Conservation (phyloP, 805 yeast genomes). For the Candida lessepsii region DNA sequence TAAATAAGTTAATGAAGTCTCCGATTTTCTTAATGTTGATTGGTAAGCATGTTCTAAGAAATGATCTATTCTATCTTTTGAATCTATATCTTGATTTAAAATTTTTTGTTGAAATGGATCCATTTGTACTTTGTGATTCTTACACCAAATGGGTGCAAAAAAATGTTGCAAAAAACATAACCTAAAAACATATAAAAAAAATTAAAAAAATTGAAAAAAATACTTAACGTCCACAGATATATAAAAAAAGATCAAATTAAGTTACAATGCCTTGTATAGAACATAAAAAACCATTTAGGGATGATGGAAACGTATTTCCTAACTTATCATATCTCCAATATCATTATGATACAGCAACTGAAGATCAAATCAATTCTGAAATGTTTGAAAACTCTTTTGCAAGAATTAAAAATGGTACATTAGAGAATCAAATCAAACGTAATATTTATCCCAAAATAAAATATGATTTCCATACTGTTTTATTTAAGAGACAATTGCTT, state of each 20-base stretch:
- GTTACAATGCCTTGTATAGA: slow-evolving; percentile 1
- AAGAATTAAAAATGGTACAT: slow-evolving; percentile 5
- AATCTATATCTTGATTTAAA: slow-evolving; percentile 1
- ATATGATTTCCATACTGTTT: neutral
- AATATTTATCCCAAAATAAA: slow-evolving; percentile 1
- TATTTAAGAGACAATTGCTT: slow-evolving; percentile 12
- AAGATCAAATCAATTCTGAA: slow-evolving; percentile 7
- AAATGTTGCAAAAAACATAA: slow-evolving; percentile 5
- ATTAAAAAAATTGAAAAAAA: neutral
- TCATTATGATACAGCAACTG: slow-evolving; percentile 14
- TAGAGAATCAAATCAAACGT: slow-evolving; percentile 3
- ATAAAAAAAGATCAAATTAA: too few species aligned
- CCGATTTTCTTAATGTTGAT: neutral
- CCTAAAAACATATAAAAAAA: neutral
- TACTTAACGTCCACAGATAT: too few species aligned
- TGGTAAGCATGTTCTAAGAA: slow-evolving; percentile 5
- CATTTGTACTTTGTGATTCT: neutral
- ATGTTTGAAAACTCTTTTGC: slow-evolving; percentile 4
- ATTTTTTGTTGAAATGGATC: slow-evolving; percentile 12
- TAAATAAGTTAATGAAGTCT: slow-evolving; percentile 14
- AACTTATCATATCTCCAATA: slow-evolving; percentile 1
- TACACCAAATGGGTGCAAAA: slow-evolving; percentile 1
- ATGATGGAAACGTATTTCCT: slow-evolving; percentile 1
- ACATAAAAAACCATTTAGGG: slow-evolving; percentile 2
- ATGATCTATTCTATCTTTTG: slow-evolving; percentile 7